These are phyloP conservation scores for Silene conica DNA, from an alignment of 148 eudicot genomes.

Conservation along the genomic window DNA sequence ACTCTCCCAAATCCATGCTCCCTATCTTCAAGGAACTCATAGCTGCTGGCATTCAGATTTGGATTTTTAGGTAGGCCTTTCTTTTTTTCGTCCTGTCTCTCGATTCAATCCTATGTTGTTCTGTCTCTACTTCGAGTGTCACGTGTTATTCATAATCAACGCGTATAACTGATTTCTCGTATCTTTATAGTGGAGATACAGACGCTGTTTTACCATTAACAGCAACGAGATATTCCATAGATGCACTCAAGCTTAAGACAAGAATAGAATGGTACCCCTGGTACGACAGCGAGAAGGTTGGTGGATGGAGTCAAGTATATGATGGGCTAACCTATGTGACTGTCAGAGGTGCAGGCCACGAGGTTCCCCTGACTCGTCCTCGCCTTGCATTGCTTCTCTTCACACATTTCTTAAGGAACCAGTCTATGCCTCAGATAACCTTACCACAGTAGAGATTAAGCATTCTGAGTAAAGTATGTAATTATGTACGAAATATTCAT, in stretches of 20 bases:
- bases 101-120: too few relatives aligned
- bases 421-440: constrained; percentile 32
- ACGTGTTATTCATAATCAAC: too few relatives aligned
- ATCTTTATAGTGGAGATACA: constrained; percentile 26
- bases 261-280: constrained; percentile 41
- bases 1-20: constrained; percentile 46
- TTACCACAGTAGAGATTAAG: constrained; percentile 5
- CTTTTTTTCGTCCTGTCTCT: too few relatives aligned
- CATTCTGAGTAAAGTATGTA: constrained; percentile 7
- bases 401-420: constrained; percentile 27
- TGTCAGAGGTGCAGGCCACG: constrained; percentile 36
- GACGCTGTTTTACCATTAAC: constrained; percentile 46
- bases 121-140: too few relatives aligned
- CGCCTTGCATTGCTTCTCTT: constrained; percentile 26
- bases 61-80: constrained; percentile 35
- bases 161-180: background rate
- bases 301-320: constrained; percentile 34
- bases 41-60: constrained; percentile 33
- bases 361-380: constrained; percentile 31
- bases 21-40: constrained; percentile 44
- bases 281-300: constrained; percentile 37
- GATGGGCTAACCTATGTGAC: constrained; percentile 35
- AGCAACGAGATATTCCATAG: constrained; percentile 37
- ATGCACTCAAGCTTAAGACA: constrained; percentile 34
- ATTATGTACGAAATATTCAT: background rate